A percentile compares a stretch with the other conserved stretches of the same genome.
These are phyloP conservation scores for Boechera stricta DNA, from an alignment of 345 rosid genomes.

Conservation along the genomic window DNA sequence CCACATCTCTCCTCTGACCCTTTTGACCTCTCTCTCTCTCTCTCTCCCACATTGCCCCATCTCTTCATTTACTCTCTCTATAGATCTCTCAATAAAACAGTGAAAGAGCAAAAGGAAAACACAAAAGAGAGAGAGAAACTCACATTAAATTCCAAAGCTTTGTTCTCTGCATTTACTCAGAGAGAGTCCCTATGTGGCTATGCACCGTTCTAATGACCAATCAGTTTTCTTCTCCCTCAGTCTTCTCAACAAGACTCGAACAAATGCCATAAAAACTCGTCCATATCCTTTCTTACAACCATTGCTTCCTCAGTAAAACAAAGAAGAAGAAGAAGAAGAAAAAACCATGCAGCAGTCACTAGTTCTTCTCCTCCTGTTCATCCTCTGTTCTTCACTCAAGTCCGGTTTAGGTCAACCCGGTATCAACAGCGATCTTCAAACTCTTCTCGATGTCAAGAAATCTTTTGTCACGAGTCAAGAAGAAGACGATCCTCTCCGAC, in stretches of 20 bases:
- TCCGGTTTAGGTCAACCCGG: constrained; percentile 42
- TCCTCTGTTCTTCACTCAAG: constrained; percentile 37
- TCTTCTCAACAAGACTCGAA: constrained; percentile 21
- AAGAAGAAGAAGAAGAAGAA: constrained; percentile 2
- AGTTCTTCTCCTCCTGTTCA: constrained; percentile 33
- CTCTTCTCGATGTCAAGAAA: constrained; percentile 65
- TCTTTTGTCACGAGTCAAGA: constrained; percentile 50
- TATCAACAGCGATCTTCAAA: constrained; percentile 44
- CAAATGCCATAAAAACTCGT: constrained; percentile 7
- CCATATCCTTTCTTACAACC: background rate
- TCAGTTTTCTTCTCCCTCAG: constrained; percentile 13
- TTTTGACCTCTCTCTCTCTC: constrained; percentile 21
- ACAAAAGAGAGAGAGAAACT: constrained; percentile 9
- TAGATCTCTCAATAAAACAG: constrained; percentile 47
- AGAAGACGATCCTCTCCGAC: constrained; percentile 49
- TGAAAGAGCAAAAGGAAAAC: constrained; percentile 12
- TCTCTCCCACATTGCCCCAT: constrained; percentile 17
- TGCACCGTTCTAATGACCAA: constrained; percentile 40
- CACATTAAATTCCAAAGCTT: constrained; percentile 19
- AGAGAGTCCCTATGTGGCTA: constrained; percentile 6
- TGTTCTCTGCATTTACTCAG: constrained; percentile 34
- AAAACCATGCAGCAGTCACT: constrained; percentile 15
- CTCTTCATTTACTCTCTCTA: constrained; percentile 33
- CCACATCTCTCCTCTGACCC: constrained; percentile 54
- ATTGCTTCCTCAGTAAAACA: background rate